A percentile compares a stretch with the other conserved stretches of the same genome.
These are phyloP conservation scores for Talaromyces sp. DNA, from an alignment of 2,329 filamentous ascomycete genomes.

Conservation along the genomic window DNA sequence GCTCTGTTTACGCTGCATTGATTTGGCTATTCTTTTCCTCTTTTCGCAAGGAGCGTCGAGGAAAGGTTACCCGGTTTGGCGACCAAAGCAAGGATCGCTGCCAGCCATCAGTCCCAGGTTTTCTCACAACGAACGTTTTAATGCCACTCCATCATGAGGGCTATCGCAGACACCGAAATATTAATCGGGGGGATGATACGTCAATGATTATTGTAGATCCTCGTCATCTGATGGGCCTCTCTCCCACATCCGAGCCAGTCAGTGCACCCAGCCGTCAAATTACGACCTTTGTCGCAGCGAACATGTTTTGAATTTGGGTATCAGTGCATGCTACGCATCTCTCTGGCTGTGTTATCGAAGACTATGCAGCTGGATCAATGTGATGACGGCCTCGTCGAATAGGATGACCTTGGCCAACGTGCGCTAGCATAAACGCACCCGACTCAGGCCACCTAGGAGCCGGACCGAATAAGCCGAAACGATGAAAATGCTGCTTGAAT, in stretches of 20 bases:
- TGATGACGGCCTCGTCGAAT: background rate
- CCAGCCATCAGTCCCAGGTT: background rate
- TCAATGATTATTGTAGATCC: background rate
- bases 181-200: background rate
- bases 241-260: background rate
- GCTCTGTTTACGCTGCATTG: background rate
- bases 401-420: background rate
- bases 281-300: background rate
- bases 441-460: background rate
- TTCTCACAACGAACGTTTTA: background rate
- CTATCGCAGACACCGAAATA: background rate
- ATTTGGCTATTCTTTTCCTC: background rate
- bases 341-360: background rate
- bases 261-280: background rate
- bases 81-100: background rate
- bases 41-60: background rate
- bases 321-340: background rate
- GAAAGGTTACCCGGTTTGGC: background rate
- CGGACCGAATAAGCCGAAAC: background rate
- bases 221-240: background rate
- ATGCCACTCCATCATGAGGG: background rate
- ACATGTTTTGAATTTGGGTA: background rate
- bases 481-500: background rate
- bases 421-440: background rate
- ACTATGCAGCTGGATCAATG: background rate